A percentile compares a stretch with the other conserved stretches of the same genome.
phyloP scores from a whole-genome alignment of 225 moss, liverwort and hornwort species.

The Anthoceros angustus region DNA sequence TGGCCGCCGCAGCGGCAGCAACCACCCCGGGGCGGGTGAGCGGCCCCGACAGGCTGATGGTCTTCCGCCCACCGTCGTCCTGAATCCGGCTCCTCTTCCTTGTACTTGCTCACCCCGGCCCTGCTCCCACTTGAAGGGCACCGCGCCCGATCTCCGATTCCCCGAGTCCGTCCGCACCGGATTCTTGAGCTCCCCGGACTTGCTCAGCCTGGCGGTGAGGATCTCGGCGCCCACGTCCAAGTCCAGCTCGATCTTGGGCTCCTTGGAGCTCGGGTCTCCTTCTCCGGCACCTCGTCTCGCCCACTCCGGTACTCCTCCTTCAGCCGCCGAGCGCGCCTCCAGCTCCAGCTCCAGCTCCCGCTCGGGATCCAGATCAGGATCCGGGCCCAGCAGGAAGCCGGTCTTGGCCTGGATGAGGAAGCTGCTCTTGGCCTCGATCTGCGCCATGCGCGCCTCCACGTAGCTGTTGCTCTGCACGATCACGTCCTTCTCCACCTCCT shows the following conservation, averaged over 20 bases:
- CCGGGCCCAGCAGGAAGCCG: too few species aligned
- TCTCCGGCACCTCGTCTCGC: background rate
- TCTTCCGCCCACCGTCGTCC: background rate
- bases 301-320: background rate
- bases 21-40: background rate
- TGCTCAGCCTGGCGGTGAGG: background rate
- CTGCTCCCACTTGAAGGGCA: slow-evolving; percentile 1
- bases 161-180: background rate
- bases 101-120: background rate
- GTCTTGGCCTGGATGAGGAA: too few species aligned
- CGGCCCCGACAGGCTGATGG: background rate
- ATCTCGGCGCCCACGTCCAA: slow-evolving; percentile 1
- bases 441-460: background rate
- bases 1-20: background rate
- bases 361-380: too few species aligned
- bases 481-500: slow-evolving; percentile 3
- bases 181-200: background rate
- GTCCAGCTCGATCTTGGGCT: background rate
- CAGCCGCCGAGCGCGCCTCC: background rate
- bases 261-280: background rate
- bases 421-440: too few species aligned
- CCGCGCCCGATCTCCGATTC: background rate
- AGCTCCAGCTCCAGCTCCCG: background rate
- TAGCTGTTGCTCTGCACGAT: background rate
- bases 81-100: background rate